A percentile compares a stretch with the other conserved stretches of the same genome.
Conservation (phyloP, 2,329 filamentous ascomycete genomes). For the Metarhizium sp. region DNA sequence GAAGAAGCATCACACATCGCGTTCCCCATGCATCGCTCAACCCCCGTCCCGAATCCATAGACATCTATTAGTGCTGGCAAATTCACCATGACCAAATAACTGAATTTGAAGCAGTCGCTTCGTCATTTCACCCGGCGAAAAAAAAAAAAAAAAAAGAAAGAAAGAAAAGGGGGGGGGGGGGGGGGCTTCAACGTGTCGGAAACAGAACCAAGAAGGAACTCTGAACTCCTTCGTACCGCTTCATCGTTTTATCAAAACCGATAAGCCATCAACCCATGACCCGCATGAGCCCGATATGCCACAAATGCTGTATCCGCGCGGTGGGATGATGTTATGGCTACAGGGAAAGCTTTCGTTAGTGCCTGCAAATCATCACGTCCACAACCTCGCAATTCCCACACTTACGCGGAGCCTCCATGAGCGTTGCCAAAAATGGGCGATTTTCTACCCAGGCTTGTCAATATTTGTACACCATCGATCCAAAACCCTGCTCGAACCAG, state of each 20-base stretch:
- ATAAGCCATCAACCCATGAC: constrained; percentile 77
- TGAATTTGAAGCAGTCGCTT: not conserved
- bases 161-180: too few species aligned
- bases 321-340: constrained; percentile 82
- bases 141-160: too few species aligned
- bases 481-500: constrained; percentile 68
- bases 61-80: not conserved
- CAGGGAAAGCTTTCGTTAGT: not conserved
- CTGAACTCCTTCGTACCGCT: not conserved
- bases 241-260: constrained; percentile 53
- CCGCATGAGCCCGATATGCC: constrained; percentile 78
- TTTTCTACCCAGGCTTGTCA: constrained; percentile 81
- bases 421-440: constrained; percentile 80
- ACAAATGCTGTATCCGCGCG: constrained; percentile 78
- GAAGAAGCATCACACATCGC: not conserved
- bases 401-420: constrained; percentile 73
- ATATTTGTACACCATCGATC: constrained; percentile 82
- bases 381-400: constrained; percentile 13
- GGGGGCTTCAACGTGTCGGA: not conserved
- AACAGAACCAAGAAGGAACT: not conserved
- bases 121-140: not conserved
- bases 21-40: not conserved
- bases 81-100: not conserved
- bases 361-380: not conserved
- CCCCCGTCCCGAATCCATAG: not conserved